Conservation (phyloP, 169 alveolate genomes). For the Eimeria acervulina region DNA sequence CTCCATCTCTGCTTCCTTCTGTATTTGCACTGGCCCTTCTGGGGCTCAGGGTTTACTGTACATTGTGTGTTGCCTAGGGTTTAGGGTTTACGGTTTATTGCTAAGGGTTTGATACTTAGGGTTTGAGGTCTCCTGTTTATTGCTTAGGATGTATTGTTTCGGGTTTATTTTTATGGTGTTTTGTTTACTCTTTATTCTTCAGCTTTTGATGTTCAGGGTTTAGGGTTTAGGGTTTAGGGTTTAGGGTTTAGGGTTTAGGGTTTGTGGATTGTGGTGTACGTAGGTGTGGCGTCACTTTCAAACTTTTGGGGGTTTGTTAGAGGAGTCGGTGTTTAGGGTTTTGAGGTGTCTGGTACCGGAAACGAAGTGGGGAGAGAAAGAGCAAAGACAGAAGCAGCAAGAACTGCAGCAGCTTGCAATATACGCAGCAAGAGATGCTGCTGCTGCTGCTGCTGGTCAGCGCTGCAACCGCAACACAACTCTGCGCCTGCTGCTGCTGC, state of each 20-base stretch:
- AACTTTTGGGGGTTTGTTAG: not conserved
- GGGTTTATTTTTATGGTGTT: too few relatives aligned
- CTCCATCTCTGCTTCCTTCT: too few relatives aligned
- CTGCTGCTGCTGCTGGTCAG: conserved; percentile 38
- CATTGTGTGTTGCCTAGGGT: too few relatives aligned
- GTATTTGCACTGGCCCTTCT: too few relatives aligned
- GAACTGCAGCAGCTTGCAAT: not conserved
- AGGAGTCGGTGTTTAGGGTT: not conserved
- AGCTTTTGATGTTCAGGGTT: too few relatives aligned
- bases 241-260: conserved; percentile 21
- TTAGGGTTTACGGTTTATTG: too few relatives aligned
- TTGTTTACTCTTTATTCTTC: too few relatives aligned
- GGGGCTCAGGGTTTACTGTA: too few relatives aligned
- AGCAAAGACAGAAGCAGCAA: not conserved
- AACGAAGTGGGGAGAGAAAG: not conserved
- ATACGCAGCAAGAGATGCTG: conserved; percentile 34
- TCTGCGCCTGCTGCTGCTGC: conserved; percentile 12
- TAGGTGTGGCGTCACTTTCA: conserved; percentile 52
- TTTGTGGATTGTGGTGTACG: not conserved
- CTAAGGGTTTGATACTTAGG: too few relatives aligned
- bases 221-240: not conserved
- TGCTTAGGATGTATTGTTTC: too few relatives aligned
- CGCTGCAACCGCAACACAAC: not conserved
- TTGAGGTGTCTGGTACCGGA: conserved; percentile 9
- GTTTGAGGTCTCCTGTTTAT: too few relatives aligned